Evolutionary conservation across 208 protist genomes (phyloP), one percentile per base, ranked within the genome.

Genomic region (Trypanosoma conorhini): DNA sequence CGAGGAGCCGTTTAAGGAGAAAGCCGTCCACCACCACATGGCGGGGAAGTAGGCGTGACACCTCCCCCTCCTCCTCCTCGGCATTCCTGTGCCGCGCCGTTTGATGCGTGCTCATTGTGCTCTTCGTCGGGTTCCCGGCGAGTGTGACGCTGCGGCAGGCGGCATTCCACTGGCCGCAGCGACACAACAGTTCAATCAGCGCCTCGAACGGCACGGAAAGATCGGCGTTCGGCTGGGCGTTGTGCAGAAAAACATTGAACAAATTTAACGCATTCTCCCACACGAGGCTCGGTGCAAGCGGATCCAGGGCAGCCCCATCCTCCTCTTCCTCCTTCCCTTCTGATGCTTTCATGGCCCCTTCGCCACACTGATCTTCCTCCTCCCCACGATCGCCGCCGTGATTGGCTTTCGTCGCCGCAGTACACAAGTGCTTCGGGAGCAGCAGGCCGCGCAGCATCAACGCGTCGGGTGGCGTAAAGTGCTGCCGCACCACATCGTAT

Each of bases 21-120:
- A 77, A 77, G 40, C 51, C 30, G 67, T 77, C 72, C 0, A 72
- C 46, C 44, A 72, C 50, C n/a, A 77, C 66, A 50, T 77, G 60
- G n/a, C 60, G 22, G 9, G 57, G 26, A 26, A 72, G 26, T 28
- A 77, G 28, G 31, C 30, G 33, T 31, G 28, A 55, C 17, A 35
- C 57, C 0, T 67, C 35, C 38, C 61, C 24, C 19, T 62, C 35
- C 13, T 62, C 57, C 17, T 70, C 24, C 9, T 52, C 30, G 26
- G 28, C 35, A 38, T 28, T 0, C 31, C 26, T 31, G 21, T 31
- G 21, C 48, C 30, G 26, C 9, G 7, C 44, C 19, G 31, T 7
- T 24, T 67, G 38, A 28, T 8, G 19, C 5, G 12, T 38, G 2
- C 40, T 17, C 9, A 24, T 42, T 30, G 22, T 50, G 7, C 17